Percentiles rank a stretch among this genome's conserved stretches.
Evolutionary conservation across 305 asterid species (phyloP).

Genomic region (Nicotiana rustica): DNA sequence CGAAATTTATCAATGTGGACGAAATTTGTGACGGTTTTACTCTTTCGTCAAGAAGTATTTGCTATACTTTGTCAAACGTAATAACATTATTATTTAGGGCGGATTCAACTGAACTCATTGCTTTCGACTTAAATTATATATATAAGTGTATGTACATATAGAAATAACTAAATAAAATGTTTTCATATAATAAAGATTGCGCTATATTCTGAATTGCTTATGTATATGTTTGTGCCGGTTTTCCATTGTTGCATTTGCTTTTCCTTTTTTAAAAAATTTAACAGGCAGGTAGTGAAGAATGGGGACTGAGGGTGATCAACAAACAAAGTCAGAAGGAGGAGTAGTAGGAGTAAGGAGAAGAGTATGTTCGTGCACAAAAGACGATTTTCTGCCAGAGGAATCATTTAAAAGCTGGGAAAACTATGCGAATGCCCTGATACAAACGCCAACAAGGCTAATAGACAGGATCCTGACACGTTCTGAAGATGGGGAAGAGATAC

Average conservation of each 20-base stretch:
- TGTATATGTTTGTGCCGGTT: neutral
- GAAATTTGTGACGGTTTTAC: no score
- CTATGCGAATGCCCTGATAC: neutral
- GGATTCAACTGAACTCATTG: no score
- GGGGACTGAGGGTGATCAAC: neutral
- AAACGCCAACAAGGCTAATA: constrained; percentile 30
- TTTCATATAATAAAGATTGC: no score
- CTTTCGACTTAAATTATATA: no score
- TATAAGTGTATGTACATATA: no score
- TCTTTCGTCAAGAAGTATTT: no score
- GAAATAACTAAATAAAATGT: no score
- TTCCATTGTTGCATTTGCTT: neutral
- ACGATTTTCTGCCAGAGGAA: constrained; percentile 37
- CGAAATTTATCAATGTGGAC: no score
- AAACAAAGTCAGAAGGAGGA: constrained; percentile 8
- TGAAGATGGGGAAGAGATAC: constrained; percentile 27
- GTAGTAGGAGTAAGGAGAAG: constrained; percentile 32
- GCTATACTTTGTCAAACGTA: no score
- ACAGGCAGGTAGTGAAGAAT: constrained; percentile 11
- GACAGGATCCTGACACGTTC: constrained; percentile 35
- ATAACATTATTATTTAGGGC: no score
- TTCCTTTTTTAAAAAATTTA: neutral
- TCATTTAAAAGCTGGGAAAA: constrained; percentile 37
- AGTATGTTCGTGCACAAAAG: constrained; percentile 34
- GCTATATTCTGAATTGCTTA: neutral